These are phyloP conservation scores for Amphibolis antarctica DNA, from an alignment of 106 monocot species.

Conservation along the genomic window DNA sequence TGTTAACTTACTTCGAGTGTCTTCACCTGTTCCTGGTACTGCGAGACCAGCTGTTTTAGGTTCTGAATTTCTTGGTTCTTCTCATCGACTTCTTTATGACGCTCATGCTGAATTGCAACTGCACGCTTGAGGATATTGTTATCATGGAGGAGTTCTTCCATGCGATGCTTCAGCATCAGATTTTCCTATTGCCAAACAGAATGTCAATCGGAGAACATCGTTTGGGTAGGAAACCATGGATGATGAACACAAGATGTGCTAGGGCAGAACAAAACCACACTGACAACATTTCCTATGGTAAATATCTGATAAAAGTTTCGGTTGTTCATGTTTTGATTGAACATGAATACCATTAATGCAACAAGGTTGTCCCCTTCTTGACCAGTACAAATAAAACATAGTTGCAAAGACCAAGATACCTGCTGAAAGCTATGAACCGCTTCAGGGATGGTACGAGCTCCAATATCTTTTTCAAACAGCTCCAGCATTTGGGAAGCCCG, in stretches of 20 bases:
- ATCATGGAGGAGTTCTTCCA: slow-evolving; percentile 44
- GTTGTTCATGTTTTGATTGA: too few relatives aligned
- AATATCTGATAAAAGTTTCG: too few relatives aligned
- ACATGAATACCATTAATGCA: too few relatives aligned
- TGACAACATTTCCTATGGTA: too few relatives aligned
- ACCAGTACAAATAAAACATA: background rate
- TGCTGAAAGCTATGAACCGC: slow-evolving; percentile 37
- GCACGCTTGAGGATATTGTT: slow-evolving; percentile 66
- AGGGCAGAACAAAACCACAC: too few relatives aligned
- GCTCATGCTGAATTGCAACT: slow-evolving; percentile 74
- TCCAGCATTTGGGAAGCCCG: slow-evolving; percentile 59
- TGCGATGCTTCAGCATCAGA: slow-evolving; percentile 53
- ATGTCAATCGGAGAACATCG: background rate
- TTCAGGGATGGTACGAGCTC: slow-evolving; percentile 26
- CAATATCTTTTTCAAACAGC: slow-evolving; percentile 59
- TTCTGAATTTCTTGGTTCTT: slow-evolving; percentile 53
- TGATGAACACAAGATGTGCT: too few relatives aligned
- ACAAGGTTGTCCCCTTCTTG: too few relatives aligned
- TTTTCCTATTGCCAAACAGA: slow-evolving; percentile 36
- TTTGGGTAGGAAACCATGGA: too few relatives aligned
- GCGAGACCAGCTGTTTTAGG: slow-evolving; percentile 48
- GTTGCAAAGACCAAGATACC: slow-evolving; percentile 18
- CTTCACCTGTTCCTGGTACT: slow-evolving; percentile 61
- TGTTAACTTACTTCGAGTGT: slow-evolving; percentile 42
- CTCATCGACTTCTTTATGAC: slow-evolving; percentile 54